phyloP scores from a whole-genome alignment of 140 eudicot genomes.

The Artemisia princeps region DNA sequence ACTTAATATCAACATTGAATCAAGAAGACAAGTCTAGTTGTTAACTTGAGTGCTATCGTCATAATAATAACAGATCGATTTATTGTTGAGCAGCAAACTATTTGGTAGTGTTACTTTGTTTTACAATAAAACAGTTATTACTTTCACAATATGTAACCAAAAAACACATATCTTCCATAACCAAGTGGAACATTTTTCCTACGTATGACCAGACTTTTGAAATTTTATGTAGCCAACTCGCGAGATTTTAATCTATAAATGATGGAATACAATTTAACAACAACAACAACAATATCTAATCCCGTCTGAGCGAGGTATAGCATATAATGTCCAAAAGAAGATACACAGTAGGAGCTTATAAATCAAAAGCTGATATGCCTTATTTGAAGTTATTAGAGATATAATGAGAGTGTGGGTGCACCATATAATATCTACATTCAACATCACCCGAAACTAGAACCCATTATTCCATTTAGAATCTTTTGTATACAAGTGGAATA shows the following conservation, averaged over 20 bases:
- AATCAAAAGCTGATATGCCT: too few relatives aligned
- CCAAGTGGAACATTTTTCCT: too few relatives aligned
- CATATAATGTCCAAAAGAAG: too few relatives aligned
- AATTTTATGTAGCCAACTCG: conserved; percentile 4
- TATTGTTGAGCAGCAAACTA: background rate
- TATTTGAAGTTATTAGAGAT: too few relatives aligned
- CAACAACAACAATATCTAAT: background rate
- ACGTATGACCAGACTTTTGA: background rate
- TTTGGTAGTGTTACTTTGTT: background rate
- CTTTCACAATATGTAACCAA: background rate
- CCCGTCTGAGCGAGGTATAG: too few relatives aligned
- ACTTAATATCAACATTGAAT: background rate
- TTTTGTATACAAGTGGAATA: conserved; percentile 18
- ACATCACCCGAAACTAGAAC: background rate
- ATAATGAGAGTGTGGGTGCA: too few relatives aligned
- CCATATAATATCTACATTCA: background rate
- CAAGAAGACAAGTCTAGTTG: background rate
- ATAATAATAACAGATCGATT: background rate
- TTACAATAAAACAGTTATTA: background rate
- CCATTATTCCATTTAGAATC: background rate
- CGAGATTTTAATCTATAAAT: background rate
- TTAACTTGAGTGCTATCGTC: background rate
- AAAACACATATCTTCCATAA: background rate
- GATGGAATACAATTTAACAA: background rate
- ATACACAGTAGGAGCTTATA: too few relatives aligned